A percentile compares a stretch with the other conserved stretches of the same genome.
Conservation (phyloP, 139 green algal species). For the Auxenochlorella pyrenoidosa region DNA sequence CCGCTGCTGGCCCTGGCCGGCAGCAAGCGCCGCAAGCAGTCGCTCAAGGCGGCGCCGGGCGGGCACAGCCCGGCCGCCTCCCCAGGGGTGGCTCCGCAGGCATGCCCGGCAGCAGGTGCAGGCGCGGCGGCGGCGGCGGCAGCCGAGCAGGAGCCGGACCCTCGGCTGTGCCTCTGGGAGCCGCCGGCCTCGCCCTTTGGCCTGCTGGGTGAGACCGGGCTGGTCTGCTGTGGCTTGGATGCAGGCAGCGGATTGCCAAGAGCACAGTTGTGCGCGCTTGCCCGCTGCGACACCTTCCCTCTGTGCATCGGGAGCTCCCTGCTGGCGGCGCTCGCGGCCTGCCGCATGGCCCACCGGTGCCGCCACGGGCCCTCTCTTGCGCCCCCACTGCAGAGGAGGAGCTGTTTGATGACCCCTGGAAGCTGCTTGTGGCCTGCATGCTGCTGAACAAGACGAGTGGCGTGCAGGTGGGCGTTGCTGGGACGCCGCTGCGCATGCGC, state of each 20-base stretch:
- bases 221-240: neutral
- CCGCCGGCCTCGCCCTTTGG: slow-evolving; percentile 78
- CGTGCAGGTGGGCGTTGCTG: neutral
- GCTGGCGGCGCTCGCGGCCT: neutral
- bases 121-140: neutral
- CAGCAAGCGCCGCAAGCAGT: slow-evolving; percentile 9
- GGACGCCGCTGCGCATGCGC: no score
- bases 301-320: no score
- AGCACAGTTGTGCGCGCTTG: no score
- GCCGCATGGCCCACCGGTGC: no score
- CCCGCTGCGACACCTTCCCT: no score
- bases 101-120: neutral
- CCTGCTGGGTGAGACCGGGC: slow-evolving; percentile 55
- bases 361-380: neutral
- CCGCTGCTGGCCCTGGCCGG: neutral
- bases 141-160: slow-evolving; percentile 37
- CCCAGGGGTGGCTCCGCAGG: neutral
- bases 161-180: slow-evolving; percentile 61
- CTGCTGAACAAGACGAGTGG: slow-evolving; percentile 92
- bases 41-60: neutral
- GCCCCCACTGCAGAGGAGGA: slow-evolving; percentile 71
- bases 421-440: slow-evolving; percentile 90
- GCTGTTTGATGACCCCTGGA: slow-evolving; percentile 92
- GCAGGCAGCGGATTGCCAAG: no score
- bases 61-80: neutral